Percentiles rank a stretch among this genome's conserved stretches.
phyloP scores from a whole-genome alignment of 1,284 basidiomycete genomes.

The Thecaphora frezii region DNA sequence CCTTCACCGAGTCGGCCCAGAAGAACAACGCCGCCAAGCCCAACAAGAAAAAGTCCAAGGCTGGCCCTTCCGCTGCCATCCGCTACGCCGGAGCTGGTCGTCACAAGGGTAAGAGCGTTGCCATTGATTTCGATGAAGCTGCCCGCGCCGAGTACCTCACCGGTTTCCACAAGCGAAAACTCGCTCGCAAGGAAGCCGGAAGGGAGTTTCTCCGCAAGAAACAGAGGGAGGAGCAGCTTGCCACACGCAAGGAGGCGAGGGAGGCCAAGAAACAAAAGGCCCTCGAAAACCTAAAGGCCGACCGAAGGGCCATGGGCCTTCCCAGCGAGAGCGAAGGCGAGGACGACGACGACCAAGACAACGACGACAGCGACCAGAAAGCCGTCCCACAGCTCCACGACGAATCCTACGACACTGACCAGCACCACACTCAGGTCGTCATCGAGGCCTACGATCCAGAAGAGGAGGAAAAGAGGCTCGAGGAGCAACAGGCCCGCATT shows the following conservation, averaged over 20 bases:
- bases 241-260: conserved; percentile 25
- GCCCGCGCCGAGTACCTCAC: conserved; percentile 52
- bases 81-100: background rate
- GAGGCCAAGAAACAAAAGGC: conserved; percentile 44
- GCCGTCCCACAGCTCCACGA: conserved; percentile 13
- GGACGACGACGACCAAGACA: conserved; percentile 13
- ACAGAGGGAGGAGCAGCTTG: conserved; percentile 39
- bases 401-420: conserved; percentile 33
- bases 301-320: conserved; percentile 41
- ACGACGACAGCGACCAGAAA: conserved; percentile 14
- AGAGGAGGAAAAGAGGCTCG: conserved; percentile 11
- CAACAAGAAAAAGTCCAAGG: conserved; percentile 3
- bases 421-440: conserved; percentile 38
- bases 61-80: background rate
- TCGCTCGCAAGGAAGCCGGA: conserved; percentile 49
- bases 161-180: conserved; percentile 56
- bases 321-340: conserved; percentile 41
- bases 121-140: conserved; percentile 52
- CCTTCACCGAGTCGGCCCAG: conserved; percentile 29
- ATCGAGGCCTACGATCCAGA: conserved; percentile 39
- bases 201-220: conserved; percentile 39
- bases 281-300: conserved; percentile 48
- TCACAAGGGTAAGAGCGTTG: conserved; percentile 27
- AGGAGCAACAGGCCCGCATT: background rate
- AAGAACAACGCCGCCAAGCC: conserved; percentile 1